Evolutionary conservation across 1,139 yeast genomes (phyloP).

Genomic region (Suhomyces guaymorum): DNA sequence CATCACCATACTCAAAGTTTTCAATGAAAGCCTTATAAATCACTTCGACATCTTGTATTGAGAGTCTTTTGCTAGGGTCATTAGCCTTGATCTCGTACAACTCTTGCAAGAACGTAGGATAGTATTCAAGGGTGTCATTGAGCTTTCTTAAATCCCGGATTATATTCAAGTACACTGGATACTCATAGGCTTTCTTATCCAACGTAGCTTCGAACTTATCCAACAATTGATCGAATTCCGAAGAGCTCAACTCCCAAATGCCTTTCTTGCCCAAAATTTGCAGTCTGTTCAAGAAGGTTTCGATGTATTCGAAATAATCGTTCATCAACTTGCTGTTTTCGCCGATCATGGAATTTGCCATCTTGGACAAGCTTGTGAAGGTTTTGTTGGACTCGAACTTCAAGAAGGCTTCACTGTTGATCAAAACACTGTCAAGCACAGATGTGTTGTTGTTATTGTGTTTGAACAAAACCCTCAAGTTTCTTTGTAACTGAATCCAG

Average conservation of each 20-base stretch:
- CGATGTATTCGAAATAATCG: slow-evolving; percentile 16
- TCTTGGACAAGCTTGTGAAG: slow-evolving; percentile 8
- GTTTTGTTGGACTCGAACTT: slow-evolving; percentile 25
- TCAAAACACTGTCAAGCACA: slow-evolving; percentile 38
- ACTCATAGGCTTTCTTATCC: slow-evolving; percentile 12
- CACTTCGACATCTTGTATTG: slow-evolving; percentile 19
- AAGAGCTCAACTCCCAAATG: slow-evolving; percentile 17
- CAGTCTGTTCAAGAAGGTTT: slow-evolving; percentile 16
- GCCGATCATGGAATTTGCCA: slow-evolving; percentile 17
- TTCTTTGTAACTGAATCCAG: slow-evolving; percentile 33
- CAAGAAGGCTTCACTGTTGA: slow-evolving; percentile 31
- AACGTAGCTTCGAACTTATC: slow-evolving; percentile 10
- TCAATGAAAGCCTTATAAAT: slow-evolving; percentile 24
- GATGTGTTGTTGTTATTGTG: slow-evolving; percentile 35
- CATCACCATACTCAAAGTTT: slow-evolving; percentile 19
- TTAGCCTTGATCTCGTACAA: slow-evolving; percentile 19
- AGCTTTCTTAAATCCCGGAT: slow-evolving; percentile 19
- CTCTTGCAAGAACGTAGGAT: slow-evolving; percentile 26
- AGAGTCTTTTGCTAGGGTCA: slow-evolving; percentile 9
- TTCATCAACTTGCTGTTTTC: slow-evolving; percentile 18
- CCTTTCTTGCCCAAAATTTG: slow-evolving; percentile 17
- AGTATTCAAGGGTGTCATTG: slow-evolving; percentile 23
- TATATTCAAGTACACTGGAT: slow-evolving; percentile 18
- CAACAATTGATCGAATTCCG: slow-evolving; percentile 18
- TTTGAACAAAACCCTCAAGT: slow-evolving; percentile 34